phyloP scores from a whole-genome alignment of 176 grass and related monocot genomes.

The Aechmea fasciata region DNA sequence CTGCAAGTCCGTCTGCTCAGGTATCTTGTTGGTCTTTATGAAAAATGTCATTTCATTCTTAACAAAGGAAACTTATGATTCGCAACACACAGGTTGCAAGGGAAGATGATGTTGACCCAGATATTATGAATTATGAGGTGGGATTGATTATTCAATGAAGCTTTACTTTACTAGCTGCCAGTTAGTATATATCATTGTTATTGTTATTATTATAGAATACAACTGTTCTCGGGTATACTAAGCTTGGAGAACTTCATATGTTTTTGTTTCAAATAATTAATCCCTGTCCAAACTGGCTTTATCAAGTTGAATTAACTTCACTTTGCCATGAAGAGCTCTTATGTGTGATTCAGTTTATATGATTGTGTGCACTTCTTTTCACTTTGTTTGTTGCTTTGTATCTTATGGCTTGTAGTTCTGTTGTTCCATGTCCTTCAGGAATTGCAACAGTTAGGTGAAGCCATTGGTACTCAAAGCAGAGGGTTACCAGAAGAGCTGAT shows the following conservation, averaged over 20 bases:
- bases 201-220: no score
- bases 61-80: background rate
- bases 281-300: background rate
- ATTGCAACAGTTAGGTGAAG: constrained; percentile 76
- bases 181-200: no score
- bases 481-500: constrained; percentile 56
- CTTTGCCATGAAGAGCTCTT: background rate
- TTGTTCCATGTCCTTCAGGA: constrained; percentile 55
- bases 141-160: background rate
- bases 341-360: no score
- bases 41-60: background rate
- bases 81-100: constrained; percentile 29
- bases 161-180: background rate
- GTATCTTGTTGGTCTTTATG: constrained; percentile 22
- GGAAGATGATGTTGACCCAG: constrained; percentile 58
- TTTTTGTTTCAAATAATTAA: constrained; percentile 12
- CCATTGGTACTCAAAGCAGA: constrained; percentile 72
- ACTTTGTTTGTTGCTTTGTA: background rate
- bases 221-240: no score
- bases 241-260: no score
- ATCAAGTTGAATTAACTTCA: background rate
- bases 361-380: background rate
- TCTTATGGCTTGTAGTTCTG: constrained; percentile 12
- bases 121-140: constrained; percentile 96
- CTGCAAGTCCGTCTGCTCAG: constrained; percentile 32